Evolutionary conservation across 148 eudicot genomes (phyloP).

Genomic region (Silene uniflora): DNA sequence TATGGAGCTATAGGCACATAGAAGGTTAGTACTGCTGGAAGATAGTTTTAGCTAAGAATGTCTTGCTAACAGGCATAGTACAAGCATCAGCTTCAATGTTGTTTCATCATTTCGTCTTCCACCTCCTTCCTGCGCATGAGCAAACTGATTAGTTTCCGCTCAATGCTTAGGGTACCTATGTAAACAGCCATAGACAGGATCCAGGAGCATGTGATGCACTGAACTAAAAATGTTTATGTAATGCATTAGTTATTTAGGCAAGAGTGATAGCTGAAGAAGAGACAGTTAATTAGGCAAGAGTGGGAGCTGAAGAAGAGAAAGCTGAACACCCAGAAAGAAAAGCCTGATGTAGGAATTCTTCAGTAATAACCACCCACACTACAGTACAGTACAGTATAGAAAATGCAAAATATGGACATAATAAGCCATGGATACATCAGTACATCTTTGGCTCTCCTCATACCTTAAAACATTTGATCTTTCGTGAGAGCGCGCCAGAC

Average conservation of each 20-base stretch:
- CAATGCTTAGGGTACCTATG: background rate
- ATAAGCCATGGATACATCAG: background rate
- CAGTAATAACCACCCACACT: constrained; percentile 20
- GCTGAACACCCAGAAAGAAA: constrained; percentile 96
- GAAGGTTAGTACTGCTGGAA: background rate
- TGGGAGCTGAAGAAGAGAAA: constrained; percentile 31
- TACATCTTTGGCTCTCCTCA: constrained; percentile 75
- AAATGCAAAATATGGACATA: too few relatives aligned
- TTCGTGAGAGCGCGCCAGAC: constrained; percentile 76
- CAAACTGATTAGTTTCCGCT: constrained; percentile 9
- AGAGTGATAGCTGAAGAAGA: too few relatives aligned
- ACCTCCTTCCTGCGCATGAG: constrained; percentile 21
- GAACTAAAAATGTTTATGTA: too few relatives aligned
- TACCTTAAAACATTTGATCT: constrained; percentile 71
- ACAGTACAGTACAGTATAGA: background rate
- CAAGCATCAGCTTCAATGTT: constrained; percentile 15
- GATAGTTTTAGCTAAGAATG: background rate
- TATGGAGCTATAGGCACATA: background rate
- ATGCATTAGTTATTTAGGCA: too few relatives aligned
- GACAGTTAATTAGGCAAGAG: background rate
- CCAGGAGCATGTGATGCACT: too few relatives aligned
- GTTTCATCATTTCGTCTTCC: constrained; percentile 12
- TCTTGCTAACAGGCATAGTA: constrained; percentile 14
- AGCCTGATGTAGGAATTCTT: constrained; percentile 40
- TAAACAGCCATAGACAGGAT: too few relatives aligned